Evolutionary conservation across 2,329 filamentous ascomycete genomes (phyloP).

Genomic region (Neocatenulostroma microsporum): DNA sequence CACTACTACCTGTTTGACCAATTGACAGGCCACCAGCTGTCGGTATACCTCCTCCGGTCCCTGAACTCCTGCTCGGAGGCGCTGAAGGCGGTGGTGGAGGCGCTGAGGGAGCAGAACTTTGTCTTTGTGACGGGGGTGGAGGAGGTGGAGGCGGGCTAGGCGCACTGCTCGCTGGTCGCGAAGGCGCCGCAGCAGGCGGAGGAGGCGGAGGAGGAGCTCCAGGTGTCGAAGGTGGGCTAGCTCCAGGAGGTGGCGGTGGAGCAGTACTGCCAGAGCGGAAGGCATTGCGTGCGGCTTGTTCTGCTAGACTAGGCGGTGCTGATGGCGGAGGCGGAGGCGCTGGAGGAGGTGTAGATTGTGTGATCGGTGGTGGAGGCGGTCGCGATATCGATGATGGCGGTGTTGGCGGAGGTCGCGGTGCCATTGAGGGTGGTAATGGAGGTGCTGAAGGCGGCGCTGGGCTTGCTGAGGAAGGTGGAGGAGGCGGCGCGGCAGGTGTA

Average conservation of each 20-base stretch:
- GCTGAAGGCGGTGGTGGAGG: constrained; percentile 8
- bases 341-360: constrained; percentile 47
- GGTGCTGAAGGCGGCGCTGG: constrained; percentile 56
- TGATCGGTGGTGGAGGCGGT: constrained; percentile 19
- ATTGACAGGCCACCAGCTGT: constrained; percentile 21
- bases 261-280: constrained; percentile 38
- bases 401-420: constrained; percentile 33
- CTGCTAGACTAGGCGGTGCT: constrained; percentile 42
- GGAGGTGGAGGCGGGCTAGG: constrained; percentile 29
- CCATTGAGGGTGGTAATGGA: constrained; percentile 31
- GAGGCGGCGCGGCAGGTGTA: constrained; percentile 25
- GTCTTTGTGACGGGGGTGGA: constrained; percentile 9
- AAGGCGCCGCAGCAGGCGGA: constrained; percentile 23
- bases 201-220: constrained; percentile 33
- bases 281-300: constrained; percentile 53
- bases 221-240: constrained; percentile 25
- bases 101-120: constrained; percentile 8
- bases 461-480: constrained; percentile 42
- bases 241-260: constrained; percentile 35
- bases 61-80: constrained; percentile 3
- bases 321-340: constrained; percentile 41
- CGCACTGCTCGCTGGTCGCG: constrained; percentile 17
- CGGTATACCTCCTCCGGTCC: constrained; percentile 17
- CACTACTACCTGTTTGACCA: constrained; percentile 6
- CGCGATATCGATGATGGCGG: constrained; percentile 22